Conservation (phyloP, 2,329 filamentous ascomycete genomes). For the Alternaria panax region DNA sequence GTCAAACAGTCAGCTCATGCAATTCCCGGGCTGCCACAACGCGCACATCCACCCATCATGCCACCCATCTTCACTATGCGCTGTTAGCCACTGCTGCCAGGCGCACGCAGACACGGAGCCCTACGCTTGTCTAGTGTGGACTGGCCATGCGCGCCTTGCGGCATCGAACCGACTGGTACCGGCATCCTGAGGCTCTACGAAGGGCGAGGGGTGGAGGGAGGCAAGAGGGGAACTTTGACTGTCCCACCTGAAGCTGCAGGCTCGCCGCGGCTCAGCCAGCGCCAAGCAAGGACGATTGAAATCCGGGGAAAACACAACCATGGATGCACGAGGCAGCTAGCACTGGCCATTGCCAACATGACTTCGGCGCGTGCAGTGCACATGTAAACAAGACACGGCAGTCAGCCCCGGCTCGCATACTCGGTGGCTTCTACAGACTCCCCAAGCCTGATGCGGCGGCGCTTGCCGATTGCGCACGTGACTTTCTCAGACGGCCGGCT, state of each 20-base stretch:
- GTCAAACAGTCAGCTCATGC: constrained; percentile 23
- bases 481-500: constrained; percentile 4
- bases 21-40: not conserved
- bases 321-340: constrained; percentile 15
- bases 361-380: not conserved
- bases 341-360: not conserved
- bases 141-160: constrained; percentile 58
- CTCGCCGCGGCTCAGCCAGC: constrained; percentile 24
- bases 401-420: not conserved
- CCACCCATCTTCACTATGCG: constrained; percentile 91
- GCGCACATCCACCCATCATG: constrained; percentile 97
- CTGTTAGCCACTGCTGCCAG: constrained; percentile 39
- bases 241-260: constrained; percentile 20
- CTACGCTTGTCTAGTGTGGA: constrained; percentile 76
- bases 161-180: constrained; percentile 60
- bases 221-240: constrained; percentile 23
- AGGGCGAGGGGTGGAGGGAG: constrained; percentile 19
- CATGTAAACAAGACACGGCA: not conserved
- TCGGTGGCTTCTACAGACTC: not conserved
- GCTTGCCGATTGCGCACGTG: constrained; percentile 22
- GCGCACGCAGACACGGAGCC: constrained; percentile 38
- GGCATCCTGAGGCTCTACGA: constrained; percentile 56
- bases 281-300: constrained; percentile 12
- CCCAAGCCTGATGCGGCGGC: not conserved
- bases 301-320: constrained; percentile 18